A percentile compares a stretch with the other conserved stretches of the same genome.
Conservation (phyloP, 1,284 basidiomycete genomes). For the Ganoderma resinaceum region DNA sequence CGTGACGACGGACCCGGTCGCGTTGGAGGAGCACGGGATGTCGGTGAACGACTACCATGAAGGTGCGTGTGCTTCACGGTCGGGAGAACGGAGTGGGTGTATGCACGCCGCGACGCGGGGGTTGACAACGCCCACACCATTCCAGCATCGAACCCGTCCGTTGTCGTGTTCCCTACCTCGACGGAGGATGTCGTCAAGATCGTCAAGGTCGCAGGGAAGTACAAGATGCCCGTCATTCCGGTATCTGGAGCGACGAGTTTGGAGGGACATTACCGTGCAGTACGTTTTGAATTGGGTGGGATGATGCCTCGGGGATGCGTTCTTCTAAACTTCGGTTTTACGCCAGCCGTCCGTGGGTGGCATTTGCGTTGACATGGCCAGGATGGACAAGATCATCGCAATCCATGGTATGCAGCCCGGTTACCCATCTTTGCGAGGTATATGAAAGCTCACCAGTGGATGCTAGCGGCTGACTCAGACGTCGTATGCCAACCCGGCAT, state of each 20-base stretch:
- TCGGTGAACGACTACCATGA: conserved; percentile 65
- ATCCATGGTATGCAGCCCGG: conserved; percentile 64
- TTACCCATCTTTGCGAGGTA: not conserved
- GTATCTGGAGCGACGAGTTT: conserved; percentile 71
- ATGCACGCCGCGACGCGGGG: not conserved
- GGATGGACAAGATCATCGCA: conserved; percentile 85
- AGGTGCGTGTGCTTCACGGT: conserved; percentile 48
- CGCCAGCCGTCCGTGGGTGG: conserved; percentile 37
- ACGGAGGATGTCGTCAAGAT: conserved; percentile 69
- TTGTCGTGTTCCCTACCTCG: conserved; percentile 58
- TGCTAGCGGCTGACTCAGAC: conserved; percentile 78
- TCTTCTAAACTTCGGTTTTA: not conserved
- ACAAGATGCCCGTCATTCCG: conserved; percentile 62
- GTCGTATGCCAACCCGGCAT: conserved; percentile 85
- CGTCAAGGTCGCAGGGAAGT: conserved; percentile 64
- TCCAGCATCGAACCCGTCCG: conserved; percentile 51
- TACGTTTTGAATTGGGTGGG: conserved; percentile 35
- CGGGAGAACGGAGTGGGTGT: not conserved
- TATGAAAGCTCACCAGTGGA: not conserved
- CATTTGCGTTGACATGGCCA: conserved; percentile 73
- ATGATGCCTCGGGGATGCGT: not conserved
- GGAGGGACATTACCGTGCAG: conserved; percentile 67
- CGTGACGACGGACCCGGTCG: conserved; percentile 63
- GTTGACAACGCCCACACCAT: not conserved
- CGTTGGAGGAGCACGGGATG: conserved; percentile 62